Base-by-base conservation (phyloP, 169 alveolate species). In the Plasmodium vinckei region DNA sequence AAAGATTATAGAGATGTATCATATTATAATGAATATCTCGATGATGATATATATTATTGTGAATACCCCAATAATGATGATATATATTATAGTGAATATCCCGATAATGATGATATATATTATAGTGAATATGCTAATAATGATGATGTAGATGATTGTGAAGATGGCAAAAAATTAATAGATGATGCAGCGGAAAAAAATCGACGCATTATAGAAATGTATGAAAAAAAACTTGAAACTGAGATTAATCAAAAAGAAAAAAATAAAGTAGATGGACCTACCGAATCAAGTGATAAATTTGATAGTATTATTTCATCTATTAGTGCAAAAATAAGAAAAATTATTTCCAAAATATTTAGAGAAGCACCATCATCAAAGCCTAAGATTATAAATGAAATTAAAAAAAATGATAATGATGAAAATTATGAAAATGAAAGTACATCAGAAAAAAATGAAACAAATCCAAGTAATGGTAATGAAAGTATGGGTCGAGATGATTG, bases 341-440 rank as follows among this genome's bases (percentile, higher is more conserved):
- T 39, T 15, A 72, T 86, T 72, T 25, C 92, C 1, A 67, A 56
- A 7, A 86, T 71, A 27, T 72, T 72, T 39, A 59, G 57, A 15
- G 92, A 86, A 47, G n/a, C 65, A 0, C 92, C 92, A 0, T 61
- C 87, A 21, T 61, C 92, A 17, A 72, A 69, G 13, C 87, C 87
- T 15, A 86, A 61, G 46, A 72, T 72, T n/a, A 72, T 72, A 60
- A 86, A 69, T 46, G 92, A 72, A 65, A 59, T 72, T 4, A n/a
- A n/a, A n/a, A n/a, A n/a, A n/a, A n/a, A n/a, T n/a, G n/a, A n/a
- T n/a, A n/a, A n/a, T n/a, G n/a, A n/a, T n/a, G n/a, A n/a, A n/a
- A n/a, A n/a, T n/a, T n/a, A n/a, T n/a, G n/a, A n/a, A n/a, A n/a
- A n/a, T n/a, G n/a, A n/a, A n/a, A n/a, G n/a, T n/a, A n/a, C n/a